phyloP scores from a whole-genome alignment of 1,284 basidiomycete species.

The Stygiomarasmius scandens region DNA sequence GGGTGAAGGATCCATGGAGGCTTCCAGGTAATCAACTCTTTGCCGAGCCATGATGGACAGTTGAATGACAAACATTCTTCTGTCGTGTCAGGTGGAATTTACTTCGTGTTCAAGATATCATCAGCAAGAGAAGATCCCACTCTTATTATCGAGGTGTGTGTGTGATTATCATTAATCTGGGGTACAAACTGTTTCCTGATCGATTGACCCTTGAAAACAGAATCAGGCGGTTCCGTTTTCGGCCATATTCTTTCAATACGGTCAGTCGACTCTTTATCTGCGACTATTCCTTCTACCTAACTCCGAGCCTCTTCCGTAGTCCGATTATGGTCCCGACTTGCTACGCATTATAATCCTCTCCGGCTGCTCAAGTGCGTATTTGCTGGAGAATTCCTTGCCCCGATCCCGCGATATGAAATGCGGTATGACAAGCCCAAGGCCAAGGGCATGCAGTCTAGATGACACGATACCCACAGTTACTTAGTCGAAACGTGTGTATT shows the following conservation, averaged over 20 bases:
- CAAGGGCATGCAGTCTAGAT: too few species aligned
- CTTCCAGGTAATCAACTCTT: constrained; percentile 65
- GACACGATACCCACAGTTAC: background rate
- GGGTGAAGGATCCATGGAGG: constrained; percentile 84
- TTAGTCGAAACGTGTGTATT: background rate
- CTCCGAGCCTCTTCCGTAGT: constrained; percentile 29
- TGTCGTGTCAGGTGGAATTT: constrained; percentile 36
- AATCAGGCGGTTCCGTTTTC: constrained; percentile 46
- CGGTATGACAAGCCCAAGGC: constrained; percentile 33
- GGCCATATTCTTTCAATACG: constrained; percentile 51
- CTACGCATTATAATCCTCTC: constrained; percentile 51
- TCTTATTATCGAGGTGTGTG: constrained; percentile 26
- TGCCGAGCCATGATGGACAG: background rate
- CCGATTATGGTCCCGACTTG: constrained; percentile 45
- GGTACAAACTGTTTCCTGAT: background rate
- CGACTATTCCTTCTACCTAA: background rate
- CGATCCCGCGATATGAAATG: constrained; percentile 49
- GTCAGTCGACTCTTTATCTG: constrained; percentile 30
- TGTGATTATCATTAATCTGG: constrained; percentile 11
- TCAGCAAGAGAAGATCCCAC: background rate
- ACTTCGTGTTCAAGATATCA: constrained; percentile 26
- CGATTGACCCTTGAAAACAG: constrained; percentile 23
- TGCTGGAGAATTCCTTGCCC: constrained; percentile 43
- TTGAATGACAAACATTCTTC: background rate
- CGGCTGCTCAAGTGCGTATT: constrained; percentile 45